phyloP scores from a whole-genome alignment of 805 yeast genomes.

The Priceomyces carsonii region DNA sequence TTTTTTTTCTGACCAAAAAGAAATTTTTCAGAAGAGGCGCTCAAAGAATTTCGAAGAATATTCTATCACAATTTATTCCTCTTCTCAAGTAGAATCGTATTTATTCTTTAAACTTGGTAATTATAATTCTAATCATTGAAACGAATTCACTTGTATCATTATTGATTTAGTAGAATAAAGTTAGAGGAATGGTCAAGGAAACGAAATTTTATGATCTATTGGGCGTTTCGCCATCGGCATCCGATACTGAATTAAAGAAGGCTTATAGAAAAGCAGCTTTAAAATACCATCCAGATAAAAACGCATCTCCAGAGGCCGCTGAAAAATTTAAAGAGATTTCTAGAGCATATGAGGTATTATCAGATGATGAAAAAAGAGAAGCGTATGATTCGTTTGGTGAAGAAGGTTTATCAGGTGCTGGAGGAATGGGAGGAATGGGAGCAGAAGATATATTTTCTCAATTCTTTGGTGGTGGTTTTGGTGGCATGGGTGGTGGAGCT shows the following conservation, averaged over 20 bases:
- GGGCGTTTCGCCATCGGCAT: constrained; percentile 70
- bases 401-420: constrained; percentile 81
- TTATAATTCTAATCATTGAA: too few relatives aligned
- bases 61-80: constrained; percentile 8
- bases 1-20: constrained; percentile 4
- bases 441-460: constrained; percentile 77
- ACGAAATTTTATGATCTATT: constrained; percentile 73
- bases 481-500: constrained; percentile 59
- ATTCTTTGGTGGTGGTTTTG: constrained; percentile 72
- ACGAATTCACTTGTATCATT: too few relatives aligned
- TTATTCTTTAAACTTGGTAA: constrained; percentile 1
- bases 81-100: neutral
- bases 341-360: constrained; percentile 83
- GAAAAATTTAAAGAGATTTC: constrained; percentile 93
- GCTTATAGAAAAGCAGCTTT: constrained; percentile 82
- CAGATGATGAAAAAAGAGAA: constrained; percentile 86
- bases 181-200: constrained; percentile 71
- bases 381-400: constrained; percentile 88
- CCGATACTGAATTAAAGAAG: constrained; percentile 72
- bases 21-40: constrained; percentile 7
- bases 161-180: too few relatives aligned
- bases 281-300: constrained; percentile 83
- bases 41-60: constrained; percentile 9
- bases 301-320: constrained; percentile 85
- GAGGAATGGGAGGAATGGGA: constrained; percentile 66